Base-by-base conservation (phyloP, 371 early-diverging fungal genomes). In the Lichtheimia ornata region DNA sequence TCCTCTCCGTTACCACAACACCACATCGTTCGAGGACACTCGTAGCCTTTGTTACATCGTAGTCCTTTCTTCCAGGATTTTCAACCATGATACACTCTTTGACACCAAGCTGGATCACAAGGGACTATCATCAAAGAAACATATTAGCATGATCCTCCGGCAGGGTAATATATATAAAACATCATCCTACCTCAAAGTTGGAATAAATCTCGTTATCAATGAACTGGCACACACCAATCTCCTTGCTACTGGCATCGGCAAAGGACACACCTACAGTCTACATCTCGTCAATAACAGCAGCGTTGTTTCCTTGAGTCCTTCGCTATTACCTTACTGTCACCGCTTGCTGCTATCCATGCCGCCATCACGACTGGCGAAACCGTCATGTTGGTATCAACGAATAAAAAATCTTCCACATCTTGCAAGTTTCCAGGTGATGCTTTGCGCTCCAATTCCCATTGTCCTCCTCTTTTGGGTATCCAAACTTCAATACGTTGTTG, bases 381-480 rank as follows among this genome's bases (percentile, higher is more conserved):
- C 0, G 89, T 76, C 70, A 93, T 79, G 35, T 90, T 92, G 15
- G 84, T 73, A 63, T 79, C 82, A 18, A 79, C 69, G 62, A 96
- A 96, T 42, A 98, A 65, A 52, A 94, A 68, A 59, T 97, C 97
- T 66, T 98, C 97, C 15, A 98, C 83, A 35, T 86, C 88, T 65
- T 91, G 90, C 53, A 96, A 69, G 61, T 97, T 95, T 18, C 98
- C 98, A 3, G 98, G 98, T 2, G 97, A 96, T 5, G 97, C 97
- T 81, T 69, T 74, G 43, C 74, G 66, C 1, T 70, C 28, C 0
- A 87, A 41, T 56, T 77, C 62, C 92, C 91, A 90, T 42, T 65
- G 57, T n/a, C 64, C 64, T 35, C 35, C 35, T 63, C 51, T 66
- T 58, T 71, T 81, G 59, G 67, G 71, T n/a, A 77, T 81, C 94